Percentiles rank a stretch among this genome's conserved stretches.
Evolutionary conservation across 768 basidiomycete genomes (phyloP).

Genomic region (Hypholoma fasciculare): DNA sequence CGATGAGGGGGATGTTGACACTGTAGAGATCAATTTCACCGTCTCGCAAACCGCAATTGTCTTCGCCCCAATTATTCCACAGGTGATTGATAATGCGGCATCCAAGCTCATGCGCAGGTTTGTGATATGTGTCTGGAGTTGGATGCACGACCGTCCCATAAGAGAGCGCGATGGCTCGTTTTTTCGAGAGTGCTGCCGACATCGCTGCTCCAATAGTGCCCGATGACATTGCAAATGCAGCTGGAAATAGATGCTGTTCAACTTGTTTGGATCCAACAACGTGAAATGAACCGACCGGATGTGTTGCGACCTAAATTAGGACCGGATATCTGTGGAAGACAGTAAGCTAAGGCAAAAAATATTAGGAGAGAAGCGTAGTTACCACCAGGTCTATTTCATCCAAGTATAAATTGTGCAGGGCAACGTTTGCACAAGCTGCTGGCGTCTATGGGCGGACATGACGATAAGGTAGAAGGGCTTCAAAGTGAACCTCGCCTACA

Average conservation of each 20-base stretch:
- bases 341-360: background rate
- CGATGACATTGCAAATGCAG: slow-evolving; percentile 87
- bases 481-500: slow-evolving; percentile 36
- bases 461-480: slow-evolving; percentile 4
- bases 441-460: slow-evolving; percentile 57
- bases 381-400: slow-evolving; percentile 90
- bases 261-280: background rate
- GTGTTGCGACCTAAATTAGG: slow-evolving; percentile 87
- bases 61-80: slow-evolving; percentile 85
- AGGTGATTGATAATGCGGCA: slow-evolving; percentile 69
- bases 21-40: slow-evolving; percentile 82
- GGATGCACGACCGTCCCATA: slow-evolving; percentile 81
- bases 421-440: slow-evolving; percentile 90
- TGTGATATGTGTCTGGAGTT: slow-evolving; percentile 54
- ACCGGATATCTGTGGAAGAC: slow-evolving; percentile 64
- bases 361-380: slow-evolving; percentile 21
- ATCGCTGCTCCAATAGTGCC: slow-evolving; percentile 93
- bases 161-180: slow-evolving; percentile 82
- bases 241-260: slow-evolving; percentile 32
- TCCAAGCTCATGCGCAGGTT: slow-evolving; percentile 74
- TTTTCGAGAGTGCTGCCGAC: slow-evolving; percentile 69
- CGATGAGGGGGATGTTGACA: slow-evolving; percentile 85
- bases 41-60: slow-evolving; percentile 53
- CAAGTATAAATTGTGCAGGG: slow-evolving; percentile 84
- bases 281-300: slow-evolving; percentile 49